These are phyloP conservation scores for Thermothielavioides terrestris DNA, from an alignment of 495 filamentous ascomycete species.

Conservation along the genomic window DNA sequence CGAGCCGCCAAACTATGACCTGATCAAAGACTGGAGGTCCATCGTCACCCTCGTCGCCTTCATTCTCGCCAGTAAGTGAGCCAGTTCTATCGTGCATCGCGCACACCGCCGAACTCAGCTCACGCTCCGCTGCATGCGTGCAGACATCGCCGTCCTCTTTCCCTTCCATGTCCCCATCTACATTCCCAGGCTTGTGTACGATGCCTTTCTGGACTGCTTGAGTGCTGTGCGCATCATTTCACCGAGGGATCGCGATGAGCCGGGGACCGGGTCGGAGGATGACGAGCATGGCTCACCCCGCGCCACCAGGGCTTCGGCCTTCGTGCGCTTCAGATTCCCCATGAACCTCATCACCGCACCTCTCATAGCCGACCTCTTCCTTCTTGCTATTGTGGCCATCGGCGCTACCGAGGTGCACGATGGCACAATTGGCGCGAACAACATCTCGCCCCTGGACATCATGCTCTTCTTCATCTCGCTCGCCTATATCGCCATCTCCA, in stretches of 20 bases:
- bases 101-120: too few species aligned
- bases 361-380: constrained; percentile 55
- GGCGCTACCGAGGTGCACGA: constrained; percentile 51
- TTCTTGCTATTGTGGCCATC: constrained; percentile 55
- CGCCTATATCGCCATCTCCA: constrained; percentile 67
- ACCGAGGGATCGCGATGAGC: constrained; percentile 23
- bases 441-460: constrained; percentile 55
- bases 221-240: constrained; percentile 42
- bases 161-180: constrained; percentile 53
- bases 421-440: constrained; percentile 51
- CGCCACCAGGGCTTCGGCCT: constrained; percentile 11
- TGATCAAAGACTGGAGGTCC: constrained; percentile 51
- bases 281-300: constrained; percentile 7
- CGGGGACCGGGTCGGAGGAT: constrained; percentile 7
- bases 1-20: constrained; percentile 37
- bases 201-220: constrained; percentile 35
- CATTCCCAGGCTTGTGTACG: constrained; percentile 40
- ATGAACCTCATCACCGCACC: constrained; percentile 60
- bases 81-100: too few species aligned
- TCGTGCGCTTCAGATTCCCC: constrained; percentile 44
- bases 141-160: constrained; percentile 56
- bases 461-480: constrained; percentile 61
- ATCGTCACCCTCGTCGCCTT: constrained; percentile 58
- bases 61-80: constrained; percentile 50
- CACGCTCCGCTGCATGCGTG: background rate